These are phyloP conservation scores for Neoascochyta sp. DNA, from an alignment of 2,329 filamentous ascomycete species.

Conservation along the genomic window DNA sequence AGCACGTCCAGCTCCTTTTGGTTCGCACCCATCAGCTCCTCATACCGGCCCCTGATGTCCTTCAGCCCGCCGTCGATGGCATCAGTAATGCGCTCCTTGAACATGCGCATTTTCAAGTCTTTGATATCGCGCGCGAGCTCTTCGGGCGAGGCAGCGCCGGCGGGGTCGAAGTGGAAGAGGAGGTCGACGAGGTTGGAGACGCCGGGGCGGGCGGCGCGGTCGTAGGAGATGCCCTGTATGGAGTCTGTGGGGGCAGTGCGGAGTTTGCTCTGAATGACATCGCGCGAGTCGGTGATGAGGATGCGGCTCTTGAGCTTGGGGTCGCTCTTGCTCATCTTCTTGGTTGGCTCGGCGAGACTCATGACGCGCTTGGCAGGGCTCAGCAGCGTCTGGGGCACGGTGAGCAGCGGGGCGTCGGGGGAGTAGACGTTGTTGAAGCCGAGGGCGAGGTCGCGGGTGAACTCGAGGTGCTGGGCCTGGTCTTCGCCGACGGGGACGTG, in stretches of 20 bases:
- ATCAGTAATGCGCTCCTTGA: constrained; percentile 64
- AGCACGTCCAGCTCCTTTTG: constrained; percentile 56
- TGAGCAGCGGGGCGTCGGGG: constrained; percentile 17
- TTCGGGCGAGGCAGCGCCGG: constrained; percentile 35
- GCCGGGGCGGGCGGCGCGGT: constrained; percentile 66
- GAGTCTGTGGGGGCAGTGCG: constrained; percentile 74
- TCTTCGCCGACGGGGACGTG: constrained; percentile 97
- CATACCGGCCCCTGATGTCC: constrained; percentile 56
- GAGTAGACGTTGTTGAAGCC: constrained; percentile 83
- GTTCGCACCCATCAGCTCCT: constrained; percentile 50
- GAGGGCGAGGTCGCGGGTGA: constrained; percentile 77
- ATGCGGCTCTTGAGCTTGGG: constrained; percentile 70
- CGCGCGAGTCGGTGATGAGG: constrained; percentile 68
- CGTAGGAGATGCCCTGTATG: constrained; percentile 64
- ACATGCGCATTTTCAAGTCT: constrained; percentile 49
- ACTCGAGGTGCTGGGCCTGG: constrained; percentile 90
- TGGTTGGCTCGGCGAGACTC: constrained; percentile 72
- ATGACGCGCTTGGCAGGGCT: constrained; percentile 77
- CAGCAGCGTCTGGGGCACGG: constrained; percentile 27
- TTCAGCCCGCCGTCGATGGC: constrained; percentile 53
- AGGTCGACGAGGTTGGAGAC: constrained; percentile 85
- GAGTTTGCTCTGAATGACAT: constrained; percentile 66
- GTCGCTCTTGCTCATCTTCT: constrained; percentile 95
- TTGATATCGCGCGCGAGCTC: constrained; percentile 48
- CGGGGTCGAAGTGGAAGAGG: constrained; percentile 62